Evolutionary conservation across 345 rosid genomes (phyloP).

Genomic region (Populus pruinosa): DNA sequence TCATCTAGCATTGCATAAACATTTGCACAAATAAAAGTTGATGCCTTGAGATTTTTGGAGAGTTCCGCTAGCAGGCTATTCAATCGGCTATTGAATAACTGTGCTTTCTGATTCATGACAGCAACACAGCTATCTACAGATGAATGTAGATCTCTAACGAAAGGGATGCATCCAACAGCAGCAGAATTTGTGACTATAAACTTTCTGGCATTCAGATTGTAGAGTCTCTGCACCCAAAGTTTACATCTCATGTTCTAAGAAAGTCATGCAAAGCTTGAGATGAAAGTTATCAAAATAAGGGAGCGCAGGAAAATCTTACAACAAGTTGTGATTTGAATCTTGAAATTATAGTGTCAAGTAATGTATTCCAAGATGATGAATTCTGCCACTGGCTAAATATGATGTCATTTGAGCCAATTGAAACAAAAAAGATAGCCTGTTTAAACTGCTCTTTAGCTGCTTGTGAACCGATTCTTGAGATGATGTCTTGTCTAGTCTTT

Average conservation of each 20-base stretch:
- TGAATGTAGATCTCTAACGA: too few relatives aligned
- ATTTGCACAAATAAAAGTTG: background rate
- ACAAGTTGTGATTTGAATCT: constrained; percentile 39
- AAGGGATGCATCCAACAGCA: too few relatives aligned
- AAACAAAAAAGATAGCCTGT: constrained; percentile 47
- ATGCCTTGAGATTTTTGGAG: background rate
- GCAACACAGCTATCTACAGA: too few relatives aligned
- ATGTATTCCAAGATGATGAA: background rate
- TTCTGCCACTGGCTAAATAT: constrained; percentile 49
- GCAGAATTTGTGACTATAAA: too few relatives aligned
- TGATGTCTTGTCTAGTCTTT: constrained; percentile 46
- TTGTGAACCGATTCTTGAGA: constrained; percentile 35
- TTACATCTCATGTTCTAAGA: too few relatives aligned
- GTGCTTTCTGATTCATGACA: background rate
- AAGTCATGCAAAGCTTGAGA: too few relatives aligned
- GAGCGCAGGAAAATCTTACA: constrained; percentile 23
- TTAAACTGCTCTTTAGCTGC: constrained; percentile 38
- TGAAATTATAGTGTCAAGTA: background rate
- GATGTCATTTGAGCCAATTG: constrained; percentile 76
- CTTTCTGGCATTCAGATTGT: too few relatives aligned
- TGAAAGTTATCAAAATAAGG: too few relatives aligned
- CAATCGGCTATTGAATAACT: background rate
- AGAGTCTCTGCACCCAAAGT: too few relatives aligned
- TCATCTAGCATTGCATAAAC: background rate
- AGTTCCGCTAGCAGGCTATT: background rate